Conservation (phyloP, 2,329 filamentous ascomycete genomes). For the Parascedosporium putredinis region DNA sequence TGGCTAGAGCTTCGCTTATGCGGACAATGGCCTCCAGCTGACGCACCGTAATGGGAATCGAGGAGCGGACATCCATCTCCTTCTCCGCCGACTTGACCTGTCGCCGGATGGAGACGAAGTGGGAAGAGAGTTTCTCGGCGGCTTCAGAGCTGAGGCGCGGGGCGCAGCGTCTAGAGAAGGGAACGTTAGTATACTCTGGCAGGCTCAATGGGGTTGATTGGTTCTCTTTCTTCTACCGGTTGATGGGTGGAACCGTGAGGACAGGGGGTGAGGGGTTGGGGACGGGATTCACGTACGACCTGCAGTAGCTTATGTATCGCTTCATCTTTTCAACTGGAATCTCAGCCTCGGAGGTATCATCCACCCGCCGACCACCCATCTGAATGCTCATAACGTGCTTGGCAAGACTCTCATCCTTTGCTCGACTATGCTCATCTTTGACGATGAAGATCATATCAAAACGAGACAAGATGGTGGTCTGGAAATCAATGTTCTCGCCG, state of each 20-base stretch:
- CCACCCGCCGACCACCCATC: slow-evolving; percentile 76
- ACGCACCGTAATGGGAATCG: slow-evolving; percentile 93
- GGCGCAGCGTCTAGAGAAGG: slow-evolving; percentile 67
- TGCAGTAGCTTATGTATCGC: slow-evolving; percentile 94
- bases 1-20: slow-evolving; percentile 92
- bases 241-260: background rate
- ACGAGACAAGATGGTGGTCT: slow-evolving; percentile 93
- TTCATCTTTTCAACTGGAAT: slow-evolving; percentile 96
- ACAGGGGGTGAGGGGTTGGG: background rate
- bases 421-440: slow-evolving; percentile 82
- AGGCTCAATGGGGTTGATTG: background rate
- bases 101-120: slow-evolving; percentile 91
- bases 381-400: slow-evolving; percentile 97
- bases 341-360: slow-evolving; percentile 76
- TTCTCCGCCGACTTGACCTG: slow-evolving; percentile 89
- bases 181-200: background rate
- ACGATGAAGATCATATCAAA: slow-evolving; percentile 99
- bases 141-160: slow-evolving; percentile 84
- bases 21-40: slow-evolving; percentile 95
- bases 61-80: slow-evolving; percentile 80
- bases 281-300: slow-evolving; percentile 54
- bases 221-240: too few species aligned
- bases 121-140: slow-evolving; percentile 88
- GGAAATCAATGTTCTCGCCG: slow-evolving; percentile 98
- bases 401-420: slow-evolving; percentile 84